Conservation (phyloP, 768 basidiomycete genomes). For the Chalciporus sphaerocephalus region DNA sequence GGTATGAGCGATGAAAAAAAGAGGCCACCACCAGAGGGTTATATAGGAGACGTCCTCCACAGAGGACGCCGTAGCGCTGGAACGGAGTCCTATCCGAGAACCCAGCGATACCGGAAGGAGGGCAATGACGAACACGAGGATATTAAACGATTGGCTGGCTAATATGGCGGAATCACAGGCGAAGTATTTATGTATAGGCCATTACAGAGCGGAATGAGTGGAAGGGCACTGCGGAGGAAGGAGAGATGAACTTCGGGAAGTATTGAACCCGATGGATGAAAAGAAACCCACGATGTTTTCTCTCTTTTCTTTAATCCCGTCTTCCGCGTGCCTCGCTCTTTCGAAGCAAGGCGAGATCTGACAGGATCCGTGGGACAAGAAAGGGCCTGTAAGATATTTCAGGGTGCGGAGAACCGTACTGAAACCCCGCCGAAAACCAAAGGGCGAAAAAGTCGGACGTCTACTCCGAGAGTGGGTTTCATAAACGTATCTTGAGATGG, state of each 20-base stretch:
- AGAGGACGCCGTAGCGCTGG: too few relatives aligned
- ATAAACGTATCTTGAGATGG: too few relatives aligned
- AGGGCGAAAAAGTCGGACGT: conserved; percentile 23
- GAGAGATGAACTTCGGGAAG: conserved; percentile 8
- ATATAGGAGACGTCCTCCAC: not conserved
- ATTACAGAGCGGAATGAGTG: not conserved
- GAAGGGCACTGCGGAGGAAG: not conserved
- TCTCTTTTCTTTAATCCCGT: conserved; percentile 8
- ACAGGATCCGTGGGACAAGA: conserved; percentile 10
- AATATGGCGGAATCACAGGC: not conserved
- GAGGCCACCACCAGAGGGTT: not conserved
- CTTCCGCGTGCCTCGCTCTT: conserved; percentile 16
- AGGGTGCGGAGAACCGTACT: too few relatives aligned
- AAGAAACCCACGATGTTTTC: conserved; percentile 16
- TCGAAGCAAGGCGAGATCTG: not conserved
- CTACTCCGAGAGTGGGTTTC: not conserved
- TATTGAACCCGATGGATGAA: not conserved
- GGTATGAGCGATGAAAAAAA: not conserved
- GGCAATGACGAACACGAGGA: not conserved
- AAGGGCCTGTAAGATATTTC: too few relatives aligned
- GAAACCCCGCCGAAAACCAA: not conserved
- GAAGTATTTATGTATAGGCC: not conserved
- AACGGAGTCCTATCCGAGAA: not conserved
- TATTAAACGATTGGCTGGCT: not conserved
- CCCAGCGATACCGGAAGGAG: not conserved